Percentiles rank a stretch among this genome's conserved stretches.
Conservation (phyloP, 23 red algal genomes). For the Gracilariopsis chorda region DNA sequence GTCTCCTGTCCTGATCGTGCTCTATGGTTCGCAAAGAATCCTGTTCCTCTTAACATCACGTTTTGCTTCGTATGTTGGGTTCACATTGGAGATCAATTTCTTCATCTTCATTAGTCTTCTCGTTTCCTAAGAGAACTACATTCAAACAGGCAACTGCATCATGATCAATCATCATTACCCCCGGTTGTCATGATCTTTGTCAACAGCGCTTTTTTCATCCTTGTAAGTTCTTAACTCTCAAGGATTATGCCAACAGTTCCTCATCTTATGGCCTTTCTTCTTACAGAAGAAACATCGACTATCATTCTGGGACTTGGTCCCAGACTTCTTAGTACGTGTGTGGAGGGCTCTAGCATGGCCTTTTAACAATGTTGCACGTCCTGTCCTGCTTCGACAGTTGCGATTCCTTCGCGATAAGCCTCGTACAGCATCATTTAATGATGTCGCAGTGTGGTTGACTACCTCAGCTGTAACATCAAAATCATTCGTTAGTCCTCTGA, state of each 20-base stretch:
- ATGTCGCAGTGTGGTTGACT: not conserved
- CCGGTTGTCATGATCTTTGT: too few species aligned
- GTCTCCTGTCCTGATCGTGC: too few species aligned
- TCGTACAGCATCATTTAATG: not conserved
- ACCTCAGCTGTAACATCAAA: conserved; percentile 9
- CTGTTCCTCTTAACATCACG: too few species aligned
- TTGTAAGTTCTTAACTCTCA: not conserved
- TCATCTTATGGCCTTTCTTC: not conserved
- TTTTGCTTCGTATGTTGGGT: too few species aligned
- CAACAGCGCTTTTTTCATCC: too few species aligned
- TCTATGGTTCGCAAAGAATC: too few species aligned
- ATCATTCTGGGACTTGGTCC: not conserved
- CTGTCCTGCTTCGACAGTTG: not conserved
- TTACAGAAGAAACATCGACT: not conserved
- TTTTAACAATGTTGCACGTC: too few species aligned
- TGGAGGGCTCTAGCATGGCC: not conserved
- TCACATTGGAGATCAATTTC: too few species aligned
- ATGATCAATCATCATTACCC: too few species aligned
- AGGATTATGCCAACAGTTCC: not conserved
- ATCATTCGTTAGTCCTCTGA: not conserved
- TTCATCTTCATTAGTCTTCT: not conserved
- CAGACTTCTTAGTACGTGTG: not conserved
- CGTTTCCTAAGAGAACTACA: too few species aligned
- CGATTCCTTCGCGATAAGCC: not conserved
- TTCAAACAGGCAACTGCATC: too few species aligned